Percentiles rank a stretch among this genome's conserved stretches.
Conservation (phyloP, 2,329 filamentous ascomycete species). For the Cercospora janseana region DNA sequence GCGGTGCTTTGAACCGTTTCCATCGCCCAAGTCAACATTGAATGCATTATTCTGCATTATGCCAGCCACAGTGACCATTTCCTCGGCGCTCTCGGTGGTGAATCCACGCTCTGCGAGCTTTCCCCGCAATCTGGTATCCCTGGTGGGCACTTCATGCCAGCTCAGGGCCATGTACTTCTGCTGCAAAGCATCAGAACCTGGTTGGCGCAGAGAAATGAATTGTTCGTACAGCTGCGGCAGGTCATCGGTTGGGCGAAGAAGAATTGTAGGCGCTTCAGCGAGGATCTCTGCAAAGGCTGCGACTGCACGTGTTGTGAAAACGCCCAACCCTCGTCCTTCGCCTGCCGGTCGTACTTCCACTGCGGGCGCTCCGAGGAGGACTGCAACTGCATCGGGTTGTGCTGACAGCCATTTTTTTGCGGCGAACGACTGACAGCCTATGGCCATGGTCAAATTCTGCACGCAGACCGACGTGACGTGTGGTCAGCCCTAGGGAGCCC, state of each 20-base stretch:
- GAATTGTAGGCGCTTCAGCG: conserved; percentile 20
- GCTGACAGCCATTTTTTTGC: conserved; percentile 24
- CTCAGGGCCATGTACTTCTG: conserved; percentile 19
- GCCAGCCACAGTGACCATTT: conserved; percentile 24
- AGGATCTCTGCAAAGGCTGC: conserved; percentile 22
- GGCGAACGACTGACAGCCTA: conserved; percentile 14
- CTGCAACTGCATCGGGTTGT: conserved; percentile 13
- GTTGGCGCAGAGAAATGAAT: conserved; percentile 17
- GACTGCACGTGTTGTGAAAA: conserved; percentile 22
- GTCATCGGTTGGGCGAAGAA: conserved; percentile 28
- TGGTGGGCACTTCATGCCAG: conserved; percentile 15
- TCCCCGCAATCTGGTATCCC: conserved; percentile 22
- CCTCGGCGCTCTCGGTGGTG: conserved; percentile 5
- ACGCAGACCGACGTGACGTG: too few relatives aligned
- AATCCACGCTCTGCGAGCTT: conserved; percentile 25
- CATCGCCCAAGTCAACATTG: conserved; percentile 26
- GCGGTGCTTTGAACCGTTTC: conserved; percentile 22
- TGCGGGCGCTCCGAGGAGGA: conserved; percentile 20
- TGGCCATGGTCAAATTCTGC: conserved; percentile 3
- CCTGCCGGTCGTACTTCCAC: conserved; percentile 21
- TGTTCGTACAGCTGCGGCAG: conserved; percentile 27
- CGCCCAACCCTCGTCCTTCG: conserved; percentile 24
- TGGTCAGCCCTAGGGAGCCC: too few relatives aligned
- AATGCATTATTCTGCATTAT: conserved; percentile 32
- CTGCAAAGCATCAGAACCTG: conserved; percentile 14